Conservation (phyloP, 768 basidiomycete genomes). For the Austroboletus eburneus region DNA sequence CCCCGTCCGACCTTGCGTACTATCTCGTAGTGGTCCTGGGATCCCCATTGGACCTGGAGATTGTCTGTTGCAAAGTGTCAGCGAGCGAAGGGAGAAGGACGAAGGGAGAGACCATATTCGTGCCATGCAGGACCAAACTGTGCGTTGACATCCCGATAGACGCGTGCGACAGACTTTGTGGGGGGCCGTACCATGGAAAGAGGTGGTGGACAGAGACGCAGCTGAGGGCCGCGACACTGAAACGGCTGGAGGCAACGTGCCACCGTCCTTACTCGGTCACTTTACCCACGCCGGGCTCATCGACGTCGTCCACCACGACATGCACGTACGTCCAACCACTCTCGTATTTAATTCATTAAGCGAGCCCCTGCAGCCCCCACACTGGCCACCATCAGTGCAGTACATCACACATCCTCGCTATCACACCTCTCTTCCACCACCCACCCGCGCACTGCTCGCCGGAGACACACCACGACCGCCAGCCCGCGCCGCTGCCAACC, state of each 20-base stretch:
- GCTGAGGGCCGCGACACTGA: slow-evolving; percentile 7
- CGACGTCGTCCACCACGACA: no score
- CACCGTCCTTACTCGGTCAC: background rate
- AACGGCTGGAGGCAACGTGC: slow-evolving; percentile 16
- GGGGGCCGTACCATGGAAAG: slow-evolving; percentile 64
- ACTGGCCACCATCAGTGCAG: slow-evolving; percentile 52
- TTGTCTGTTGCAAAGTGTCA: slow-evolving; percentile 58
- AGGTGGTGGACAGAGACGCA: slow-evolving; percentile 6
- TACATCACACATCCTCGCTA: slow-evolving; percentile 52
- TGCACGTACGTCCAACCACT: background rate
- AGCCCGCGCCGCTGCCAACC: slow-evolving; percentile 16
- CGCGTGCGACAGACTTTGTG: slow-evolving; percentile 76
- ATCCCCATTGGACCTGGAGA: slow-evolving; percentile 95
- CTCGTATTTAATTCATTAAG: no score
- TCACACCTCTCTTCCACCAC: slow-evolving; percentile 53
- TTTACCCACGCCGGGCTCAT: slow-evolving; percentile 28
- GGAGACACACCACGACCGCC: slow-evolving; percentile 9
- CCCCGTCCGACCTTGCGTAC: slow-evolving; percentile 94
- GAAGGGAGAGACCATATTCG: slow-evolving; percentile 71
- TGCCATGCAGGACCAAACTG: slow-evolving; percentile 89
- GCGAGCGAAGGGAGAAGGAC: background rate
- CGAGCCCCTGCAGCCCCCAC: slow-evolving; percentile 29
- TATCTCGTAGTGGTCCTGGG: slow-evolving; percentile 97
- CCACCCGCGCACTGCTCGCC: slow-evolving; percentile 38
- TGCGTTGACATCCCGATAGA: slow-evolving; percentile 86